Evolutionary conservation across 1,139 yeast genomes (phyloP).

Genomic region (Chernovozyma sophiae-reginae): DNA sequence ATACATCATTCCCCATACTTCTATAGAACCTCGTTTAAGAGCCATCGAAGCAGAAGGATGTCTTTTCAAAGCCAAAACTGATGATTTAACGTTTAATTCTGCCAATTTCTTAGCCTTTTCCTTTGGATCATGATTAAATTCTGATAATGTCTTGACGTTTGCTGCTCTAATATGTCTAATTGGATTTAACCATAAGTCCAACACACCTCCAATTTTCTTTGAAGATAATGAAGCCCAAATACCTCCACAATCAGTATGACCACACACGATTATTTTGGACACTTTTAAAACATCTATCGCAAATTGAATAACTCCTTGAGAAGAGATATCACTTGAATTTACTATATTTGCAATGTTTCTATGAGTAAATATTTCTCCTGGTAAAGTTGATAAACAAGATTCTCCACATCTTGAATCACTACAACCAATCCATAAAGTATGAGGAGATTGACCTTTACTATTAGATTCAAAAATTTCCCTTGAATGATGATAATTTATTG

Average conservation of each 20-base stretch:
- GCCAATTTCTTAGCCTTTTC: constrained; percentile 63
- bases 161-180: constrained; percentile 67
- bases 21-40: constrained; percentile 63
- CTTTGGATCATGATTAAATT: constrained; percentile 42
- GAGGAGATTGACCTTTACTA: constrained; percentile 86
- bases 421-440: constrained; percentile 94
- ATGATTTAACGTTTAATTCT: constrained; percentile 71
- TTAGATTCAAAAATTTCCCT: constrained; percentile 60
- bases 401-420: constrained; percentile 92
- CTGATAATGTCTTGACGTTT: constrained; percentile 46
- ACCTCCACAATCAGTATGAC: constrained; percentile 99
- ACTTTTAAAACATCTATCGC: constrained; percentile 88
- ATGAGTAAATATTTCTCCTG: constrained; percentile 94
- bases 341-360: constrained; percentile 88
- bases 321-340: constrained; percentile 65
- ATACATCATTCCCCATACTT: constrained; percentile 85
- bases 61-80: constrained; percentile 55
- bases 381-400: constrained; percentile 69
- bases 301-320: constrained; percentile 82
- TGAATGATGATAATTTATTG: constrained; percentile 57
- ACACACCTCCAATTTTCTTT: constrained; percentile 66
- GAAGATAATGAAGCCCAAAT: constrained; percentile 79
- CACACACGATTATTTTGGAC: constrained; percentile 80
- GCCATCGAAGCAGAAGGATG: constrained; percentile 78
- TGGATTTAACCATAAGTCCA: constrained; percentile 76